These are phyloP conservation scores for Polyporus tsugae DNA, from an alignment of 1,284 basidiomycete species.

Conservation along the genomic window DNA sequence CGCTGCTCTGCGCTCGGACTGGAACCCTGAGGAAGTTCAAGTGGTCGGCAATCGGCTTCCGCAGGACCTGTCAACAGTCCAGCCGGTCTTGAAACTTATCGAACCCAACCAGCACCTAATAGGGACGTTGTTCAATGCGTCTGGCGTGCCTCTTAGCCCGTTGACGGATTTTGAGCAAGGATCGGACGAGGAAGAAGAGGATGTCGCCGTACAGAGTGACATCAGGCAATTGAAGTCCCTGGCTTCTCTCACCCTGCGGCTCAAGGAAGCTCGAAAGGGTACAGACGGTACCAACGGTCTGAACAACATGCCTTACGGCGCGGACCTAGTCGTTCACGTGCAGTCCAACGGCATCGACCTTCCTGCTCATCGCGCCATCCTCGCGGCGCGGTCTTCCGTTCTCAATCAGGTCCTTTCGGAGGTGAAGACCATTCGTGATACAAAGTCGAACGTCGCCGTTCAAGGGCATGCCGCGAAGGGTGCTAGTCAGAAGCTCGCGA, in stretches of 20 bases:
- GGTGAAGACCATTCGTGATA: slow-evolving; percentile 38
- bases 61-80: slow-evolving; percentile 72
- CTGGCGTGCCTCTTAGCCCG: neutral
- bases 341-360: slow-evolving; percentile 49
- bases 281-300: slow-evolving; percentile 17
- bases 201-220: slow-evolving; percentile 54
- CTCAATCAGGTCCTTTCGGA: slow-evolving; percentile 57
- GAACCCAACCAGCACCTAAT: neutral
- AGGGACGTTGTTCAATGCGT: neutral
- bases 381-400: slow-evolving; percentile 66
- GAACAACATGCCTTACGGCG: slow-evolving; percentile 53
- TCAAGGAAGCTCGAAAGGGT: slow-evolving; percentile 32
- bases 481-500: slow-evolving; percentile 18
- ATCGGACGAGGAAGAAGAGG: slow-evolving; percentile 48
- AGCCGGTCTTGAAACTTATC: slow-evolving; percentile 56
- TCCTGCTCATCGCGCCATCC: slow-evolving; percentile 73
- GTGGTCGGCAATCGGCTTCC: slow-evolving; percentile 68
- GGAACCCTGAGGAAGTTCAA: slow-evolving; percentile 64
- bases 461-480: slow-evolving; percentile 32
- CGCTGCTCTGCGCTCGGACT: slow-evolving; percentile 86
- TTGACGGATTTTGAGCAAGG: slow-evolving; percentile 12
- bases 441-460: slow-evolving; percentile 43
- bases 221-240: slow-evolving; percentile 53
- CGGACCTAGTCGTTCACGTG: slow-evolving; percentile 67
- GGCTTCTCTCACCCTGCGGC: slow-evolving; percentile 48